Evolutionary conservation across 1,139 yeast genomes (phyloP).

Genomic region (Dujonia santamariae): DNA sequence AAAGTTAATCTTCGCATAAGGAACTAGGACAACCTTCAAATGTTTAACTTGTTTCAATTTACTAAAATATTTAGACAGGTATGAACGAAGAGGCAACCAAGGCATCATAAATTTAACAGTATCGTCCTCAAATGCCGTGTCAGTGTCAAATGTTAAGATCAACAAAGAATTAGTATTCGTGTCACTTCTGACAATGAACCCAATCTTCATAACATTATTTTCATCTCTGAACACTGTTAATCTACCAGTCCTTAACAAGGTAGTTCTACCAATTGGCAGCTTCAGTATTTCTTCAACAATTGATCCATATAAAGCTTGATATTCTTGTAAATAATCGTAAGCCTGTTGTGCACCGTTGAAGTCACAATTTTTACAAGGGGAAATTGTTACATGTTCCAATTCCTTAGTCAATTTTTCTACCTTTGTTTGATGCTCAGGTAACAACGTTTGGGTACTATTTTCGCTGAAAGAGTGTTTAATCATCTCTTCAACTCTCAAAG

Average conservation of each 20-base stretch:
- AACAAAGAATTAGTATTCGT: constrained; percentile 24
- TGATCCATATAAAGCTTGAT: constrained; percentile 40
- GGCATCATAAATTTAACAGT: constrained; percentile 41
- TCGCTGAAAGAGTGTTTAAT: constrained; percentile 94
- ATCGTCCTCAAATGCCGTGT: constrained; percentile 30
- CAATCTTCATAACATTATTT: constrained; percentile 43
- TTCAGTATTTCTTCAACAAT: constrained; percentile 48
- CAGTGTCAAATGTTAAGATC: constrained; percentile 46
- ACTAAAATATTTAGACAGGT: constrained; percentile 18
- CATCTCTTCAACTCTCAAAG: constrained; percentile 94
- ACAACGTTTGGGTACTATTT: constrained; percentile 76
- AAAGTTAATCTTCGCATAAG: constrained; percentile 47
- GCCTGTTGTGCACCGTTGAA: constrained; percentile 42
- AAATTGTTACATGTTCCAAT: constrained; percentile 36
- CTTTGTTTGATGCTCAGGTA: constrained; percentile 81
- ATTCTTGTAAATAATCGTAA: constrained; percentile 43
- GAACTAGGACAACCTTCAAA: constrained; percentile 42
- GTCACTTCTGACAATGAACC: constrained; percentile 49
- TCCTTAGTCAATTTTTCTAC: constrained; percentile 52
- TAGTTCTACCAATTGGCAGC: constrained; percentile 42
- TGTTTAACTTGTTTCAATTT: constrained; percentile 24
- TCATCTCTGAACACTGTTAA: constrained; percentile 56
- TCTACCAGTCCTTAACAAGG: constrained; percentile 55
- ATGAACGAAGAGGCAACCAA: constrained; percentile 40
- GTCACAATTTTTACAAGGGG: constrained; percentile 35